Percentiles rank a stretch among this genome's conserved stretches.
phyloP scores from a whole-genome alignment of 768 basidiomycete species.

The Pleurotus djamor region DNA sequence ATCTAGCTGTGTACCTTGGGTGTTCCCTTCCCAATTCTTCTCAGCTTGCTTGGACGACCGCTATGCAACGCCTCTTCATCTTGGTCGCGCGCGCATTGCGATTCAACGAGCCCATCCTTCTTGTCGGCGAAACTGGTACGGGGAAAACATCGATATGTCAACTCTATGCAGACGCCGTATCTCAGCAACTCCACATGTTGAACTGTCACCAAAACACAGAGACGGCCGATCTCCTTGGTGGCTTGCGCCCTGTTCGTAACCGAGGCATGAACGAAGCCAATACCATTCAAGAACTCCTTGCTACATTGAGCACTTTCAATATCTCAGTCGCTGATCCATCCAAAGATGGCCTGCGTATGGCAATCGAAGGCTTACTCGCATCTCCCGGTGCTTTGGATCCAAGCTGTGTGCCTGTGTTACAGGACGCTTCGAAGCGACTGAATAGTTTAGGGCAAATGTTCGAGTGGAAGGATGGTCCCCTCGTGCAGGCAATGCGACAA shows the following conservation, averaged over 20 bases:
- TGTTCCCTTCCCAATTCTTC: constrained; percentile 47
- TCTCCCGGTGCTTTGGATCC: constrained; percentile 22
- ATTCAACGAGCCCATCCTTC: constrained; percentile 90
- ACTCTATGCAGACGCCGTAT: constrained; percentile 68
- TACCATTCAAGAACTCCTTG: constrained; percentile 37
- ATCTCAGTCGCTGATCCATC: constrained; percentile 19
- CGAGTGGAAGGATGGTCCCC: constrained; percentile 97
- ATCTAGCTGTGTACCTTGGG: constrained; percentile 49
- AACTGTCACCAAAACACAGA: constrained; percentile 99
- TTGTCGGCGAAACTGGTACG: constrained; percentile 96
- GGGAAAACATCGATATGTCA: constrained; percentile 99
- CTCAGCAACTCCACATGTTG: constrained; percentile 63
- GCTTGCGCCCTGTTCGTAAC: constrained; percentile 85
- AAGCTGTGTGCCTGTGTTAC: constrained; percentile 28
- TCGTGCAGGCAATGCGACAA: constrained; percentile 84
- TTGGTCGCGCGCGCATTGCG: constrained; percentile 82
- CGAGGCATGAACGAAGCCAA: constrained; percentile 54
- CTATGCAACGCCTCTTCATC: constrained; percentile 88
- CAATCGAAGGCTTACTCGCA: constrained; percentile 25
- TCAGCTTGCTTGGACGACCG: constrained; percentile 85
- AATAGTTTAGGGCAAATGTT: constrained; percentile 73
- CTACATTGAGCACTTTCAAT: constrained; percentile 40
- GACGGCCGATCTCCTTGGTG: constrained; percentile 94
- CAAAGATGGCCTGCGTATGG: constrained; percentile 21
- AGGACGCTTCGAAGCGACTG: constrained; percentile 41